Percentiles rank a stretch among this genome's conserved stretches.
These are phyloP conservation scores for Starmera stellimalicola DNA, from an alignment of 1,139 yeast genomes.

Conservation along the genomic window DNA sequence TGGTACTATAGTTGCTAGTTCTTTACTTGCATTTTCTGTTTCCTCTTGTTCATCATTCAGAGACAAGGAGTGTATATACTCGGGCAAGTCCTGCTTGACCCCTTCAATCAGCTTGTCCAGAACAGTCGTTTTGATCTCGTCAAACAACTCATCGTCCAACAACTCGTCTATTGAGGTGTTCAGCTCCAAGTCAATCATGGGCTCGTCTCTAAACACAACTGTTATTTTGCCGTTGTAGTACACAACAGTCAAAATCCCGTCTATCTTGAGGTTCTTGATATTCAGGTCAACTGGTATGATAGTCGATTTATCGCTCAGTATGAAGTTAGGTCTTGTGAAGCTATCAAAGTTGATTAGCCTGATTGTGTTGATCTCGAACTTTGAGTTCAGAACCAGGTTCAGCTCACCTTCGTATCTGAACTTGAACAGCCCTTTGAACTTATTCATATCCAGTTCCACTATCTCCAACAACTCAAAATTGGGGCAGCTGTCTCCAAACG, in stretches of 20 bases:
- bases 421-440: constrained; percentile 16
- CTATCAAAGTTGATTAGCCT: constrained; percentile 16
- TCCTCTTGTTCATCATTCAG: constrained; percentile 8
- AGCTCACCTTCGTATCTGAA: constrained; percentile 15
- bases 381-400: constrained; percentile 10
- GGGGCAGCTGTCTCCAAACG: constrained; percentile 12
- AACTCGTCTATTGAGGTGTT: constrained; percentile 18
- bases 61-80: constrained; percentile 8
- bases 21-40: neutral
- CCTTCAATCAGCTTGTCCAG: constrained; percentile 11
- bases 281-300: constrained; percentile 17
- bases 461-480: constrained; percentile 14
- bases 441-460: constrained; percentile 9
- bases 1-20: no score
- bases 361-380: constrained; percentile 16
- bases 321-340: constrained; percentile 18
- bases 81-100: constrained; percentile 17
- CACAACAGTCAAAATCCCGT: constrained; percentile 15
- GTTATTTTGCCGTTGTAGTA: constrained; percentile 13
- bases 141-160: constrained; percentile 15
- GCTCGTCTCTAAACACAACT: constrained; percentile 18
- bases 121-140: constrained; percentile 13
- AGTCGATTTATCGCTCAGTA: constrained; percentile 14
- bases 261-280: constrained; percentile 10
- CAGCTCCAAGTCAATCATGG: constrained; percentile 13